These are phyloP conservation scores for Fusarium algeriense DNA, from an alignment of 2,329 filamentous ascomycete genomes.

Conservation along the genomic window DNA sequence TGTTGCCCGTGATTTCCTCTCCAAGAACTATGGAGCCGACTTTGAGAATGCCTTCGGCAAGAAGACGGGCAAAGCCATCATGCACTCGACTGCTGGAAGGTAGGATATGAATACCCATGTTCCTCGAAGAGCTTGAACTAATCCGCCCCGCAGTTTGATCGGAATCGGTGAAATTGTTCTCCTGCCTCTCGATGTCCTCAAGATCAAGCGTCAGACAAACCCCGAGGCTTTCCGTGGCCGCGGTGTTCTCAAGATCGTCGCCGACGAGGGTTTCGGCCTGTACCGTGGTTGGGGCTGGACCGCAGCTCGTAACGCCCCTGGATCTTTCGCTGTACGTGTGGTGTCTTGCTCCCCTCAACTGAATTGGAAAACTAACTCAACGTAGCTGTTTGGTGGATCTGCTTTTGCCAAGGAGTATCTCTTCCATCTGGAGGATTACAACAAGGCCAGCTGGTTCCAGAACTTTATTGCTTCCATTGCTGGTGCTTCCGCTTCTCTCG, in stretches of 20 bases:
- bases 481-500: conserved; percentile 92
- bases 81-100: conserved; percentile 97
- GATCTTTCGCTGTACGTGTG: conserved; percentile 87
- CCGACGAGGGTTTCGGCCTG: conserved; percentile 93
- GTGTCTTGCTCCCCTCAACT: neutral
- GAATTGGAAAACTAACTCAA: conserved; percentile 33
- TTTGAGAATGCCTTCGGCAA: conserved; percentile 94
- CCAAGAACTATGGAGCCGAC: conserved; percentile 79
- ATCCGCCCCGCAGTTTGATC: conserved; percentile 74
- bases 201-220: conserved; percentile 99
- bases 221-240: conserved; percentile 97
- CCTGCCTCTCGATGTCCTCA: conserved; percentile 93
- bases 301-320: conserved; percentile 94
- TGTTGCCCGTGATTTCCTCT: conserved; percentile 90
- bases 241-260: conserved; percentile 88
- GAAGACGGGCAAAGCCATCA: conserved; percentile 97
- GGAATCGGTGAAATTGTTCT: conserved; percentile 98
- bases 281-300: conserved; percentile 99
- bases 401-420: conserved; percentile 98
- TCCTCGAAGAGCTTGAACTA: conserved; percentile 16
- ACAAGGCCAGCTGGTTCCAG: conserved; percentile 91
- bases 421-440: conserved; percentile 92
- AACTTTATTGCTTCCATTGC: conserved; percentile 98
- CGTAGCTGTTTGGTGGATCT: conserved; percentile 94
- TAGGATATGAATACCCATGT: conserved; percentile 52